Conservation (phyloP, 495 filamentous ascomycete genomes). For the Penicillium egyptiacum region DNA sequence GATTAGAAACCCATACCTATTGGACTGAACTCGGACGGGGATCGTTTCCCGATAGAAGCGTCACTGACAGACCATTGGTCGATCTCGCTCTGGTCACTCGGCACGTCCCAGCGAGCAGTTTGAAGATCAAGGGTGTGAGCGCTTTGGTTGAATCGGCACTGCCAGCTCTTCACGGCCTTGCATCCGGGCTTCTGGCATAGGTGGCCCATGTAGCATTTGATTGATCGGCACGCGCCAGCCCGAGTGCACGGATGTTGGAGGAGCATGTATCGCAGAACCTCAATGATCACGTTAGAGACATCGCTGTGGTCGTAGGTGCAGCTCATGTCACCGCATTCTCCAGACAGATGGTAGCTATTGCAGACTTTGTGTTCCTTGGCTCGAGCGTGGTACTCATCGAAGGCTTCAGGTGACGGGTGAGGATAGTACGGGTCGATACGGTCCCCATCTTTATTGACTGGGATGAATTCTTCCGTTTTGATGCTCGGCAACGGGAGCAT, state of each 20-base stretch:
- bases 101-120: slow-evolving; percentile 30
- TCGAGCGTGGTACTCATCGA: slow-evolving; percentile 35
- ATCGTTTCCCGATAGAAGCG: slow-evolving; percentile 20
- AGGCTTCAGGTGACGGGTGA: slow-evolving; percentile 27
- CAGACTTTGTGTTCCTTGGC: slow-evolving; percentile 41
- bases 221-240: slow-evolving; percentile 37
- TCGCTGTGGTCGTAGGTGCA: slow-evolving; percentile 44
- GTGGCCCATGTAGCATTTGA: slow-evolving; percentile 48
- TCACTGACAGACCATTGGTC: slow-evolving; percentile 26
- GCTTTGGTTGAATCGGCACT: slow-evolving; percentile 36
- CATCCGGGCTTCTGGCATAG: slow-evolving; percentile 46
- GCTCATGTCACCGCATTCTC: slow-evolving; percentile 35
- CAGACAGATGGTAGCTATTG: slow-evolving; percentile 44
- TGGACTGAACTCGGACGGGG: slow-evolving; percentile 13
- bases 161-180: slow-evolving; percentile 35
- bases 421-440: slow-evolving; percentile 42
- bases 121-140: slow-evolving; percentile 36
- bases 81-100: slow-evolving; percentile 24
- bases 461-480: slow-evolving; percentile 35
- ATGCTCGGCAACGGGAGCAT: slow-evolving; percentile 26
- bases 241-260: slow-evolving; percentile 39
- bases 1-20: slow-evolving; percentile 10
- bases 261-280: slow-evolving; percentile 40
- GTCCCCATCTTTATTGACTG: slow-evolving; percentile 47
- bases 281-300: slow-evolving; percentile 31